Conservation (phyloP, 2,329 filamentous ascomycete genomes). For the Diaporthe destruens region DNA sequence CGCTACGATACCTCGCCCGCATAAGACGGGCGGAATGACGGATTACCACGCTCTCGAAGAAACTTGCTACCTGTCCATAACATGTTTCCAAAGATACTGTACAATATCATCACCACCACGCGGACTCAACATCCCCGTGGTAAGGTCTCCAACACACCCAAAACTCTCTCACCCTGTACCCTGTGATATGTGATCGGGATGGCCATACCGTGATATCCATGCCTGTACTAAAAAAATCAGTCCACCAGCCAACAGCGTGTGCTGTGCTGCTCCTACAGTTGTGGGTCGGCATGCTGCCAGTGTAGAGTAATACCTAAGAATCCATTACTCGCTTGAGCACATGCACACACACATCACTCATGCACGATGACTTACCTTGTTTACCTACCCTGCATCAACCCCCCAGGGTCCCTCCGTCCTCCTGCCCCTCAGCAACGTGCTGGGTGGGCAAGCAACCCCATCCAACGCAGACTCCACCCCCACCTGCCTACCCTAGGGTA, state of each 20-base stretch:
- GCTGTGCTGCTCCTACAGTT: not conserved
- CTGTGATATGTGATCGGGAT: constrained; percentile 37
- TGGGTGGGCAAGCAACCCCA: not conserved
- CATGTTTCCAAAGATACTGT: constrained; percentile 27
- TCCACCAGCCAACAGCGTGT: not conserved
- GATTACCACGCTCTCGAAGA: constrained; percentile 20
- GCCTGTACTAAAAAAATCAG: not conserved
- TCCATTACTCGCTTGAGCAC: not conserved
- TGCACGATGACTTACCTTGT: not conserved
- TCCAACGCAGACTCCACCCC: not conserved
- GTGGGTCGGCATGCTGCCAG: not conserved
- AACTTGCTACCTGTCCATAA: constrained; percentile 30
- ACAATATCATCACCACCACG: constrained; percentile 24
- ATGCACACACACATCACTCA: not conserved
- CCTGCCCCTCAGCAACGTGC: not conserved
- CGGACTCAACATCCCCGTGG: not conserved
- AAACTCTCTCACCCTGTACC: not conserved
- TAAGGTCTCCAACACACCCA: not conserved
- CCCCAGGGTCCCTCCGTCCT: too few relatives aligned
- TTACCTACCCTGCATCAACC: not conserved
- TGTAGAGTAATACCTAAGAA: not conserved
- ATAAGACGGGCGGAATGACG: constrained; percentile 9
- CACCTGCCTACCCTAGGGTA: too few relatives aligned
- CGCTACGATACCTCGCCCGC: constrained; percentile 22
- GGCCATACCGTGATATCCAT: constrained; percentile 37